Evolutionary conservation across 768 basidiomycete species (phyloP).

Genomic region (Cystobasidium ongulense): DNA sequence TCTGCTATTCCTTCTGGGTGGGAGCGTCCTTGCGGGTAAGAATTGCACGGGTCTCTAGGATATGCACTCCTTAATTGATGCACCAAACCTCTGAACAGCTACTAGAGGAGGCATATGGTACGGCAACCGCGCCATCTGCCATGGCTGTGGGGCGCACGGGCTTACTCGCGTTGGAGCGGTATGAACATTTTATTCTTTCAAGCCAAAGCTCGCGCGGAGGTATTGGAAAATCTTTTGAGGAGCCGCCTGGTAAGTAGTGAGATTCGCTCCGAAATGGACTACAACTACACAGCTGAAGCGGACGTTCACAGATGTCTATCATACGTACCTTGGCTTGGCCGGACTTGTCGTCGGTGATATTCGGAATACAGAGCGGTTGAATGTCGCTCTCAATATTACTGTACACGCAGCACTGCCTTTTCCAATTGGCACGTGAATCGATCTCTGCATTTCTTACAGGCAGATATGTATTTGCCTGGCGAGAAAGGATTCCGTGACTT

Average conservation of each 20-base stretch:
- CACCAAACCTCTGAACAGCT: background rate
- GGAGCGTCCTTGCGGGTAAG: slow-evolving; percentile 68
- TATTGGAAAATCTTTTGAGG: slow-evolving; percentile 71
- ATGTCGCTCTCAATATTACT: no score
- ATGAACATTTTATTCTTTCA: slow-evolving; percentile 47
- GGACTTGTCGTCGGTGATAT: no score
- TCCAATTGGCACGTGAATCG: no score
- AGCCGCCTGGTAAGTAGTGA: slow-evolving; percentile 59
- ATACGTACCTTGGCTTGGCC: no score
- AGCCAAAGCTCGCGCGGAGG: slow-evolving; percentile 82
- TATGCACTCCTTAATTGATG: background rate
- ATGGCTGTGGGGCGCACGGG: background rate
- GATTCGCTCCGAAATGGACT: background rate
- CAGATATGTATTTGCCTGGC: no score
- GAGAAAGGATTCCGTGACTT: no score
- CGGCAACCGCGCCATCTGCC: background rate
- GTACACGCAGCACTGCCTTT: no score
- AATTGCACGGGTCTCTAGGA: slow-evolving; percentile 11
- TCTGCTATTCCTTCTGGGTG: slow-evolving; percentile 97
- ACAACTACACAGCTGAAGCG: background rate
- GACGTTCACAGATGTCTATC: no score
- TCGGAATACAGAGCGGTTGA: no score
- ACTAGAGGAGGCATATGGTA: background rate
- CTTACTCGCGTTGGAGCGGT: background rate
- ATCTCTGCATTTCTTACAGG: no score